Conservation (phyloP, 176 grass and related monocot species). For the Alloteropsis semialata region DNA sequence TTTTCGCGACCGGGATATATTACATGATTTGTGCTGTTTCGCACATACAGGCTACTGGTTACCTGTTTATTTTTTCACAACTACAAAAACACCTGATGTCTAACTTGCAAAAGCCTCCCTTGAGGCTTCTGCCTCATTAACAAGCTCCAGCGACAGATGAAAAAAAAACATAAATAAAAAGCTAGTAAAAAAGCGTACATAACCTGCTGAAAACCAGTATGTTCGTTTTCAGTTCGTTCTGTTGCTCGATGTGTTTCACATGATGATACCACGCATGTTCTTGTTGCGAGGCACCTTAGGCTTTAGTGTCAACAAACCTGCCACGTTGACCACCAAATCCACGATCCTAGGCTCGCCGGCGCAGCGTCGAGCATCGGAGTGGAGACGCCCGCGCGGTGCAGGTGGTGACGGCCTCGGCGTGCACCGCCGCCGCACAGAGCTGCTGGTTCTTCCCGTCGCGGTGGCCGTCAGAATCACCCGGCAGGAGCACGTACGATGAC, state of each 20-base stretch:
- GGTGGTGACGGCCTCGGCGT: background rate
- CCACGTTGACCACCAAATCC: background rate
- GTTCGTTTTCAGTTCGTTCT: background rate
- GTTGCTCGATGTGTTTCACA: background rate
- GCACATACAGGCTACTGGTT: background rate
- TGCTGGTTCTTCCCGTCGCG: slow-evolving; percentile 9
- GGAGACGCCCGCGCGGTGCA: slow-evolving; percentile 24
- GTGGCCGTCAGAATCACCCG: slow-evolving; percentile 25
- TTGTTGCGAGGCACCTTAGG: background rate
- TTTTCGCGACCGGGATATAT: background rate
- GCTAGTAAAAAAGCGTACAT: background rate
- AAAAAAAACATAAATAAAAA: background rate
- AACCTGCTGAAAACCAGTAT: slow-evolving; percentile 10
- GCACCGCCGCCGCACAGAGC: background rate
- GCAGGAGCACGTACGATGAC: slow-evolving; percentile 45
- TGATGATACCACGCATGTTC: no score
- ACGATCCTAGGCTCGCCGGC: slow-evolving; percentile 8
- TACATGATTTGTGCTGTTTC: slow-evolving; percentile 18
- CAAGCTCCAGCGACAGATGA: background rate
- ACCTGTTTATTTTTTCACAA: background rate
- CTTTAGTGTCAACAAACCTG: background rate
- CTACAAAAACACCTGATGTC: background rate
- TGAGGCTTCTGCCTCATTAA: slow-evolving; percentile 3
- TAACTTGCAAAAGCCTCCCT: slow-evolving; percentile 15
- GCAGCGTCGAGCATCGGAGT: slow-evolving; percentile 34